These are phyloP conservation scores for Trypanosoma cruzi DNA, from an alignment of 208 protist genomes.

Conservation along the genomic window DNA sequence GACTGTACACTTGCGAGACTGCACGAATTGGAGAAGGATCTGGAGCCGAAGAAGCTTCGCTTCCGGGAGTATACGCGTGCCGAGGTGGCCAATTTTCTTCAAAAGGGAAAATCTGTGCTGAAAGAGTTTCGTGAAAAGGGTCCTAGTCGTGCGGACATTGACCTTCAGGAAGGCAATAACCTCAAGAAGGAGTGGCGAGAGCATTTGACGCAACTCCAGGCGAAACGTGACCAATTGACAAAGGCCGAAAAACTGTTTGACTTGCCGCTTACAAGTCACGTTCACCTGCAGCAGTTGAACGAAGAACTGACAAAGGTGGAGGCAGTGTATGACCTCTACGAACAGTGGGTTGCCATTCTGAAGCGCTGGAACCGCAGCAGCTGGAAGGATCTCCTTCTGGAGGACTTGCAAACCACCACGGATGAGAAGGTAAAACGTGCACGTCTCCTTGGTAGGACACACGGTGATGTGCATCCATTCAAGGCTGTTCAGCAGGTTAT, in stretches of 20 bases:
- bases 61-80: slow-evolving; percentile 94
- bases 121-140: slow-evolving; percentile 84
- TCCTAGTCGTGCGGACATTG: slow-evolving; percentile 78
- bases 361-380: slow-evolving; percentile 96
- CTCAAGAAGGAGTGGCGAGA: slow-evolving; percentile 89
- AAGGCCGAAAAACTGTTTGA: slow-evolving; percentile 97
- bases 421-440: slow-evolving; percentile 91
- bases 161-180: slow-evolving; percentile 93
- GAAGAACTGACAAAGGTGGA: slow-evolving; percentile 88
- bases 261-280: slow-evolving; percentile 94
- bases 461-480: slow-evolving; percentile 90
- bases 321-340: slow-evolving; percentile 95
- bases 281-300: slow-evolving; percentile 92
- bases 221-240: slow-evolving; percentile 90
- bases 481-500: slow-evolving; percentile 92
- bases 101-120: slow-evolving; percentile 50
- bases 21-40: slow-evolving; percentile 66
- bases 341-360: slow-evolving; percentile 89
- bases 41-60: slow-evolving; percentile 93
- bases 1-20: slow-evolving; percentile 81
- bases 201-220: slow-evolving; percentile 68
- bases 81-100: slow-evolving; percentile 87
- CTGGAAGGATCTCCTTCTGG: slow-evolving; percentile 97
- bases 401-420: slow-evolving; percentile 94
- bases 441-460: slow-evolving; percentile 84